Conservation (phyloP, 2,329 filamentous ascomycete genomes). For the Neoarthrinium moseri region DNA sequence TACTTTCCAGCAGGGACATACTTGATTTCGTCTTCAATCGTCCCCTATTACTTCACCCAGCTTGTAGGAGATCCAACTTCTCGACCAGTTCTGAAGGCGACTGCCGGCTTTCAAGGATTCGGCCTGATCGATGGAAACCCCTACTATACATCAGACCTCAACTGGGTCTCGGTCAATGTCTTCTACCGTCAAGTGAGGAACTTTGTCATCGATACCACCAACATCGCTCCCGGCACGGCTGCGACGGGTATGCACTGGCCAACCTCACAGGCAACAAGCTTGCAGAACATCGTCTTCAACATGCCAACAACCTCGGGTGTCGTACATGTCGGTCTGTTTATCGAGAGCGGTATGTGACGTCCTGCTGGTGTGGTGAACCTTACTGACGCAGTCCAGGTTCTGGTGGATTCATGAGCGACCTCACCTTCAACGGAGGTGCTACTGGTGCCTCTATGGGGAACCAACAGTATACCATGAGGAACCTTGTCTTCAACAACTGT, state of each 20-base stretch:
- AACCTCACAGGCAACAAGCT: conserved; percentile 56
- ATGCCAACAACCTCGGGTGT: conserved; percentile 32
- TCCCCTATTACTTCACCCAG: conserved; percentile 64
- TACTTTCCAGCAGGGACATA: conserved; percentile 53
- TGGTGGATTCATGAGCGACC: conserved; percentile 50
- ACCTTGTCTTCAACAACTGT: conserved; percentile 64
- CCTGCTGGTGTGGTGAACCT: conserved; percentile 5
- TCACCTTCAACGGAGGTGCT: conserved; percentile 60
- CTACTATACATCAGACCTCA: conserved; percentile 38
- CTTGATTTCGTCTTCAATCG: conserved; percentile 52
- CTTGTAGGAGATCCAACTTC: conserved; percentile 59
- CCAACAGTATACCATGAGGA: conserved; percentile 68
- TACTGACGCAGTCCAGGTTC: conserved; percentile 23
- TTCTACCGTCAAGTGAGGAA: conserved; percentile 68
- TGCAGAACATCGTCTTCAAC: conserved; percentile 50
- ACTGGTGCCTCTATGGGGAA: conserved; percentile 64
- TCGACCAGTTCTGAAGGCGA: conserved; percentile 53
- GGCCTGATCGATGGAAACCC: conserved; percentile 58
- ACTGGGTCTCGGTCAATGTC: conserved; percentile 52
- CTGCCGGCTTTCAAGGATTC: conserved; percentile 50
- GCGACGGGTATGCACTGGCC: conserved; percentile 59
- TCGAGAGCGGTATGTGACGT: conserved; percentile 27
- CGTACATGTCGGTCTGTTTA: conserved; percentile 30
- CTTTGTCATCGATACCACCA: conserved; percentile 55
- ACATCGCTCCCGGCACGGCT: conserved; percentile 25